Conservation (phyloP, 345 rosid species). For the Corchorus olitorius region DNA sequence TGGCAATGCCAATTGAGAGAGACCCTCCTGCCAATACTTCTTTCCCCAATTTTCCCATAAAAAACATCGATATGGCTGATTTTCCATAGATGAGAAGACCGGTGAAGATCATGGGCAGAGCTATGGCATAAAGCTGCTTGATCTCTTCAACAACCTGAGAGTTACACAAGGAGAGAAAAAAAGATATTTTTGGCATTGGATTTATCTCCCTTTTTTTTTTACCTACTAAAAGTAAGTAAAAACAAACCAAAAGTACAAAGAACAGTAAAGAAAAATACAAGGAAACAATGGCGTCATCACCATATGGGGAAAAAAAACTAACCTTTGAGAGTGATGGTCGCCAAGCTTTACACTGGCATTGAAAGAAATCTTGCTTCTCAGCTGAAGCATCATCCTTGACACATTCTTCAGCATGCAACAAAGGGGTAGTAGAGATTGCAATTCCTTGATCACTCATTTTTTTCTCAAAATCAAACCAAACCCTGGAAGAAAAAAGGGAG, state of each 20-base stretch:
- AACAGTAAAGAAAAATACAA: not conserved
- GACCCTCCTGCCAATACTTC: constrained; percentile 58
- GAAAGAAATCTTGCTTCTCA: constrained; percentile 20
- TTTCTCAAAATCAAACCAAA: not conserved
- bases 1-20: constrained; percentile 52
- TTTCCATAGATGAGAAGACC: constrained; percentile 54
- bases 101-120: constrained; percentile 54
- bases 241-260: constrained; percentile 2
- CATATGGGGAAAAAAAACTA: not conserved
- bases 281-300: not conserved
- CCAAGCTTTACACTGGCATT: constrained; percentile 21
- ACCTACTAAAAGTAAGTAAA: not conserved
- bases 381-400: constrained; percentile 13
- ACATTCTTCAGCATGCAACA: constrained; percentile 26
- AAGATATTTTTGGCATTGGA: not conserved
- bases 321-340: constrained; percentile 39
- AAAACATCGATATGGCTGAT: constrained; percentile 45
- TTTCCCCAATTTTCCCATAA: constrained; percentile 60
- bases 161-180: not conserved
- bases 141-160: constrained; percentile 52
- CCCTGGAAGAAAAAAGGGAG: not conserved
- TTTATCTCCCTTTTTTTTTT: not conserved
- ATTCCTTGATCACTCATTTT: constrained; percentile 19
- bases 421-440: constrained; percentile 25
- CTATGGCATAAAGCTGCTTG: constrained; percentile 44